Evolutionary conservation across 495 filamentous ascomycete genomes (phyloP).

Genomic region (Xylaria acuta): DNA sequence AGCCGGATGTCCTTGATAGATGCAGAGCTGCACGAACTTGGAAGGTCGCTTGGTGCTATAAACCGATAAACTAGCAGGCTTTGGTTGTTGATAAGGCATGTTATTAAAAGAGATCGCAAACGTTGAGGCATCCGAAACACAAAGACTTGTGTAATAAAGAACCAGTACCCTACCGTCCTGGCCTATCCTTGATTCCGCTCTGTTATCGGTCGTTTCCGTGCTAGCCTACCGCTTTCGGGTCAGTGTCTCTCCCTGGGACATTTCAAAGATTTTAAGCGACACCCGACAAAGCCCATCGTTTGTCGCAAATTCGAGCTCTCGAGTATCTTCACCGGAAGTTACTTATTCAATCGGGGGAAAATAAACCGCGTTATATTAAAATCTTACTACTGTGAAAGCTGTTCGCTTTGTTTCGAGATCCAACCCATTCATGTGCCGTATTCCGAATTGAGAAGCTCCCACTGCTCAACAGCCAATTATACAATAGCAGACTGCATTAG

Average conservation of each 20-base stretch:
- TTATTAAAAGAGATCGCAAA: conserved; percentile 22
- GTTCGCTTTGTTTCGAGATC: conserved; percentile 5
- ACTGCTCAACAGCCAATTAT: not conserved
- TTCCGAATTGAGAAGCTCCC: not conserved
- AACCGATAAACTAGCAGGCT: not conserved
- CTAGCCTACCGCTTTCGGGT: conserved; percentile 35
- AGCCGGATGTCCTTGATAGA: not conserved
- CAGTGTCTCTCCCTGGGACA: conserved; percentile 8
- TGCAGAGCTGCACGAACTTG: not conserved
- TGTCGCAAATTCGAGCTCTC: not conserved
- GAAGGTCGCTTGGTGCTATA: conserved; percentile 6
- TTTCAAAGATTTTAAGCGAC: not conserved
- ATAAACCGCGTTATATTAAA: conserved; percentile 9
- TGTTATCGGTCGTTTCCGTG: conserved; percentile 38
- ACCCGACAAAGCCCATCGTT: conserved; percentile 17
- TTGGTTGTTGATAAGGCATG: conserved; percentile 26
- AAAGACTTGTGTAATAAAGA: conserved; percentile 24
- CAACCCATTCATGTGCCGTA: not conserved
- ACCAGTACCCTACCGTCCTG: conserved; percentile 7
- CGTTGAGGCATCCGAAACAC: not conserved
- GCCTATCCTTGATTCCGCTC: conserved; percentile 26
- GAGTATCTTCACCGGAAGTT: conserved; percentile 4
- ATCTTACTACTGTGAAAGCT: conserved; percentile 9
- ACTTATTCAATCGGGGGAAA: not conserved
- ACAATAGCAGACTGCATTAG: not conserved